Conservation (phyloP, 169 alveolate genomes). For the Eimeria brunetti region DNA sequence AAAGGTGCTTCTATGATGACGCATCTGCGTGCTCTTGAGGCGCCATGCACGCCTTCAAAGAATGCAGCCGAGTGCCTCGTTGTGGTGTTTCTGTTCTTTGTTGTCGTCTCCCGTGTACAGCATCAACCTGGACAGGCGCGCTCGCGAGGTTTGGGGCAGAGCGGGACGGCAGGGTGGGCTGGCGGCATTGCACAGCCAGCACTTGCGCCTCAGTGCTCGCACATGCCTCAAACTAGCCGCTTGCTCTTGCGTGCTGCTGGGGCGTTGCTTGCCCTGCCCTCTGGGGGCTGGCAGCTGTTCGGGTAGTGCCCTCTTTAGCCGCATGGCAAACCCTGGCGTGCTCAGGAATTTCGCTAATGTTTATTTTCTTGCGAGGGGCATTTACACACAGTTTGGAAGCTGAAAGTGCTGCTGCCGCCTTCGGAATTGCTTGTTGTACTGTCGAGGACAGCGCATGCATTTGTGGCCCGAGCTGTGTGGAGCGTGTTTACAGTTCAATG, state of each 20-base stretch:
- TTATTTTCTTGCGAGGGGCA: not conserved
- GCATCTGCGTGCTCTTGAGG: not conserved
- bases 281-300: not conserved
- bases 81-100: not conserved
- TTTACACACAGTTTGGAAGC: not conserved
- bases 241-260: not conserved
- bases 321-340: not conserved
- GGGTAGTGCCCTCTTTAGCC: not conserved
- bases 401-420: not conserved
- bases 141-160: not conserved
- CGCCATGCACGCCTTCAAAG: not conserved
- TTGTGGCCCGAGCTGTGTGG: conserved; percentile 7
- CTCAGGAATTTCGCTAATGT: not conserved
- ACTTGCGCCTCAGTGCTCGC: not conserved
- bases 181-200: not conserved
- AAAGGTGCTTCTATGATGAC: not conserved
- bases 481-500: conserved; percentile 72
- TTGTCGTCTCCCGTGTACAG: not conserved
- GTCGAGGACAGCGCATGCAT: not conserved
- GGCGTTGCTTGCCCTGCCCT: not conserved
- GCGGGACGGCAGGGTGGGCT: not conserved
- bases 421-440: not conserved
- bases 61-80: conserved; percentile 7
- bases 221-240: not conserved
- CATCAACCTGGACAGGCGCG: conserved; percentile 11